Percentiles rank a stretch among this genome's conserved stretches.
Evolutionary conservation across 1,284 basidiomycete species (phyloP).

Genomic region (Trichosporon faecale): DNA sequence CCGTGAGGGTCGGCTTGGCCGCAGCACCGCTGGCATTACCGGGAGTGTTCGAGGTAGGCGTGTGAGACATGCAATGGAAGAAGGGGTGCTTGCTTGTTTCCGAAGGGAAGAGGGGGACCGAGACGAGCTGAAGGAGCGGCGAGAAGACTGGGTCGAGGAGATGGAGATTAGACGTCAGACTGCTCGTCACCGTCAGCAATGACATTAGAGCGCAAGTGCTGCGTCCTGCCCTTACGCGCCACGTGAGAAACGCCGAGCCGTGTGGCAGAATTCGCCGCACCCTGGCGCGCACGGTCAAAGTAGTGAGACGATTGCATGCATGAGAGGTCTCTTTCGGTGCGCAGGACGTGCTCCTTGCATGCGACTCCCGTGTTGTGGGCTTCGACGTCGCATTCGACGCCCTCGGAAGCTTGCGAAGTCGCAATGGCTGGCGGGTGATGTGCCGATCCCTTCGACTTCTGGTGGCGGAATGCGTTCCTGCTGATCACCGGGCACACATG

Average conservation of each 20-base stretch:
- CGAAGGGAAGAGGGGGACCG: constrained; percentile 1
- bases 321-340: neutral
- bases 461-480: neutral
- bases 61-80: constrained; percentile 50
- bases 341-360: neutral
- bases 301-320: neutral
- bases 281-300: too few relatives aligned
- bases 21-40: constrained; percentile 46
- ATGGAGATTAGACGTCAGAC: neutral
- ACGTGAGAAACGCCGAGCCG: constrained; percentile 1
- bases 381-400: too few relatives aligned
- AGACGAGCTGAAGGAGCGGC: neutral
- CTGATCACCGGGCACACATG: too few relatives aligned
- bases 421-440: neutral
- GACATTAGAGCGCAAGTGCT: neutral
- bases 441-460: neutral
- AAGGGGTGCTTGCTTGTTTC: constrained; percentile 8
- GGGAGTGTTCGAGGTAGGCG: constrained; percentile 44
- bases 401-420: neutral
- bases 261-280: constrained; percentile 3
- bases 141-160: neutral
- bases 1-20: constrained; percentile 54
- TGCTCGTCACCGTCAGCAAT: neutral
- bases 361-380: neutral
- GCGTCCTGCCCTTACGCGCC: neutral